Base-by-base conservation (phyloP, 2,329 filamentous ascomycete genomes). In the Claviceps capensis region DNA sequence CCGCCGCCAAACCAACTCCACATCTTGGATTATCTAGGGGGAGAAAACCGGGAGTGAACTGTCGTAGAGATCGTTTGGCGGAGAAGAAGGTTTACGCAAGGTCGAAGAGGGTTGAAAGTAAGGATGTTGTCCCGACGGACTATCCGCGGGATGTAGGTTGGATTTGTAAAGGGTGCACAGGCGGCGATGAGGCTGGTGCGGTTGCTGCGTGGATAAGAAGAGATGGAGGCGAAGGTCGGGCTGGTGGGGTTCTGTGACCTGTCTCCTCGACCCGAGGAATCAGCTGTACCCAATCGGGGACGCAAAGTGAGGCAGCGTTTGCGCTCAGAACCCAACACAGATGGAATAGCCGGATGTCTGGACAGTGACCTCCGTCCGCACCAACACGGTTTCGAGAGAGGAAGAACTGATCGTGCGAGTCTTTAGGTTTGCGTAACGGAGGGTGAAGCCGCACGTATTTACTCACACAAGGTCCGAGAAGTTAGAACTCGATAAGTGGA, bases 1-100 rank as follows among this genome's bases (percentile, higher is more conserved):
- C 79, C 81, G 63, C 88, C 88, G 70, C 91, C 89, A 68, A 96
- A 95, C 88, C 90, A 96, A 72, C 85, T 82, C 85, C 86, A 83
- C 80, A 83, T 83, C 57, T 62, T 74, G 63, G 14, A 19, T 40
- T 40, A 11, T 34, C 9, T 34, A 34, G 7, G 9, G 30, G 9
- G 30, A 4, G 9, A 9, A 22, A 11, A 22, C 36, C 43, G 45
- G 22, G 1, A 36, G 34, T 3, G 4, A 19, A 41, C 38, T 41
- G 17, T 41, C 38, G 38, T 41, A 34, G 30, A 34, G 38, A 41
- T 9, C 38, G 5, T 42, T 42, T 42, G 8, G 7, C 40, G 8
- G 11, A 3, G 17, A 19, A 14, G 17, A 42, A 34, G 9, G 30
- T 40, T 40, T 40, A 16, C 37, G 5, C 13, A 42, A 13, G 17